Evolutionary conservation across 129 eudicot genomes (phyloP).

Genomic region (Calendula officinalis): DNA sequence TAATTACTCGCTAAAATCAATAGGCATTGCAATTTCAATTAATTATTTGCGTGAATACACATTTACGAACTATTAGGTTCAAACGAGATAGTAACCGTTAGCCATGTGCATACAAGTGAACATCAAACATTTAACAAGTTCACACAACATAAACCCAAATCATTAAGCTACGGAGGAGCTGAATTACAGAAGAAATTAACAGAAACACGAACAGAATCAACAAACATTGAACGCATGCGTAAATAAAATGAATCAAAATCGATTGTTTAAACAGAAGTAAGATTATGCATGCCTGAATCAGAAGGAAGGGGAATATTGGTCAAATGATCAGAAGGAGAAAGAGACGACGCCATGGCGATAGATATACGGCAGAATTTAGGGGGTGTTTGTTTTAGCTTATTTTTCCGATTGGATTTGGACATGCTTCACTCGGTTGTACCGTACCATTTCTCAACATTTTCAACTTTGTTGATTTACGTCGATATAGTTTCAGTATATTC

Average conservation of each 20-base stretch:
- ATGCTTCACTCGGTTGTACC: constrained; percentile 26
- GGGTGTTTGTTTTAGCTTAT: background rate
- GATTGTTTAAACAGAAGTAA: background rate
- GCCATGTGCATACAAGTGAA: background rate
- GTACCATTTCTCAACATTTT: constrained; percentile 13
- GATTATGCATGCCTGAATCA: constrained; percentile 52
- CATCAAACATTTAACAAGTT: background rate
- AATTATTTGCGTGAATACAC: background rate
- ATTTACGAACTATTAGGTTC: background rate
- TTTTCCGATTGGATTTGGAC: constrained; percentile 23
- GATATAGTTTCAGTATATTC: too few relatives aligned
- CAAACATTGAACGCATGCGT: background rate
- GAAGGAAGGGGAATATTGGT: constrained; percentile 48
- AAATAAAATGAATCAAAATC: background rate
- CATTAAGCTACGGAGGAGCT: background rate
- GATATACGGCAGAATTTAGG: constrained; percentile 22
- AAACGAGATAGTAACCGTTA: background rate
- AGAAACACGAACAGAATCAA: constrained; percentile 10
- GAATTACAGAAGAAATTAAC: background rate
- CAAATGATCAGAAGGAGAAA: constrained; percentile 38
- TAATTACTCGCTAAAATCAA: background rate
- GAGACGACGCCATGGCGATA: constrained; percentile 55
- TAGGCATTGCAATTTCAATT: background rate
- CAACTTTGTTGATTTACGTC: background rate
- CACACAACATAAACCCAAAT: constrained; percentile 4